phyloP scores from a whole-genome alignment of 345 rosid species.

The Acer negundo region DNA sequence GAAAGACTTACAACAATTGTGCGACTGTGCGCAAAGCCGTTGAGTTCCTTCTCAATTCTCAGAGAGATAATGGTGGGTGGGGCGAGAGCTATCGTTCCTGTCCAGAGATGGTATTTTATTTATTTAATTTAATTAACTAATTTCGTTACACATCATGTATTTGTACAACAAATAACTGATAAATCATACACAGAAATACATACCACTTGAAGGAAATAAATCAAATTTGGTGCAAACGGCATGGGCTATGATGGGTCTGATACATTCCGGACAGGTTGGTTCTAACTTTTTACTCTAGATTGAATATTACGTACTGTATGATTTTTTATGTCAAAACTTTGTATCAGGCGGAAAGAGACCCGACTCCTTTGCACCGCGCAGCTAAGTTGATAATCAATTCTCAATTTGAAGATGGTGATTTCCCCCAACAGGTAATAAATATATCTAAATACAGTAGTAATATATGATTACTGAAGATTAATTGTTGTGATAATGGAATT shows the following conservation, averaged over 20 bases:
- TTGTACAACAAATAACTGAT: neutral
- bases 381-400: constrained; percentile 68
- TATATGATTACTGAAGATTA: no score
- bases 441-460: no score
- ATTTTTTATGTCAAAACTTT: no score
- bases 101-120: constrained; percentile 38
- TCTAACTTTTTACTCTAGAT: no score
- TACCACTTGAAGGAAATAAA: neutral
- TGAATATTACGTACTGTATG: no score
- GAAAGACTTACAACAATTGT: constrained; percentile 29
- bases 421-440: constrained; percentile 54
- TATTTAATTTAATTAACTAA: no score
- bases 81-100: constrained; percentile 31
- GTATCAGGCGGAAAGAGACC: no score
- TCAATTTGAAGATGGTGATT: constrained; percentile 65
- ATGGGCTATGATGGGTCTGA: no score
- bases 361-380: constrained; percentile 26
- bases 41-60: constrained; percentile 44
- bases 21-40: constrained; percentile 40
- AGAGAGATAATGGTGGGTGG: constrained; percentile 30
- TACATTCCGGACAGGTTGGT: no score
- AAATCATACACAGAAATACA: constrained; percentile 25
- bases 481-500: no score
- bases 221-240: no score
- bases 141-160: neutral